Conservation (phyloP, 2,329 filamentous ascomycete genomes). For the Penicillium sp. region DNA sequence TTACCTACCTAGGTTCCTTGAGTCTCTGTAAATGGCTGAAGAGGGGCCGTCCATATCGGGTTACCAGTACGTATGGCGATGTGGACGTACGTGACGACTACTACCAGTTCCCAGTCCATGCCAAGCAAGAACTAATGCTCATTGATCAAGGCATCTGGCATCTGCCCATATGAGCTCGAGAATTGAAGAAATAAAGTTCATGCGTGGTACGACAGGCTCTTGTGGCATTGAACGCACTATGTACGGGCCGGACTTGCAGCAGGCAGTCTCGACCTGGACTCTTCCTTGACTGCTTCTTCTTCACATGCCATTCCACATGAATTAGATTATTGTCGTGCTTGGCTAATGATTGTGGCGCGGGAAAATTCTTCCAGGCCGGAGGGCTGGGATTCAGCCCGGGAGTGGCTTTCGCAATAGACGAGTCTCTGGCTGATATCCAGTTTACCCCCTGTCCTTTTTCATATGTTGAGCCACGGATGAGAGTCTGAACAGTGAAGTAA, state of each 20-base stretch:
- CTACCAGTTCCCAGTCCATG: background rate
- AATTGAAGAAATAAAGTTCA: constrained; percentile 2
- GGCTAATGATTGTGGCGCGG: background rate
- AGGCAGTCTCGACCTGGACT: background rate
- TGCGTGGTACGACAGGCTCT: background rate
- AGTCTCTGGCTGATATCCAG: background rate
- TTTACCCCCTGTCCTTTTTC: constrained; percentile 5
- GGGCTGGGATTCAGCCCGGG: background rate
- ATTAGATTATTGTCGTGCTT: background rate
- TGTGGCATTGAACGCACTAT: background rate
- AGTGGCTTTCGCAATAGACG: background rate
- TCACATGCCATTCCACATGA: constrained; percentile 1
- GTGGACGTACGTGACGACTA: constrained; percentile 1
- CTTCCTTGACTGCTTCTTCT: background rate
- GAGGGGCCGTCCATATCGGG: constrained; percentile 16
- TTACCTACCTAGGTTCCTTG: background rate
- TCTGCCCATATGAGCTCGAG: background rate
- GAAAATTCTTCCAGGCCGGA: background rate
- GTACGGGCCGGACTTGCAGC: background rate
- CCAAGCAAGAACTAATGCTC: background rate
- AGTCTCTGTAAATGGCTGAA: constrained; percentile 8
- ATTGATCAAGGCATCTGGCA: background rate
- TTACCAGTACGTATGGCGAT: constrained; percentile 13
- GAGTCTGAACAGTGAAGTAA: background rate
- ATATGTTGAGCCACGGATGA: constrained; percentile 11